Conservation (phyloP, 345 rosid species). For the Salix koriyanagi region DNA sequence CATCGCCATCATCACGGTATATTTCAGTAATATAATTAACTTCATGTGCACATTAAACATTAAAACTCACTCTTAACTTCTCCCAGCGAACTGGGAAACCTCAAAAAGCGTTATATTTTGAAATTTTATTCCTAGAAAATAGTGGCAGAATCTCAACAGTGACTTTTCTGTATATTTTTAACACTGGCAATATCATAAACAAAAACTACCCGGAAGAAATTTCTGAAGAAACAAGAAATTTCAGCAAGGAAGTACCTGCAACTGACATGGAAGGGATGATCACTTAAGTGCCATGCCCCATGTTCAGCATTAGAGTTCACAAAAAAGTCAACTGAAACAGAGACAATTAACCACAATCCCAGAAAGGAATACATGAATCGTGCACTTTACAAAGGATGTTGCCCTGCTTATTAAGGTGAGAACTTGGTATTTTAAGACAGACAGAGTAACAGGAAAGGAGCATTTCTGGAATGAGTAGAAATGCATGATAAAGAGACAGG, state of each 20-base stretch:
- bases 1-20: no score
- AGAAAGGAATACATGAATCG: background rate
- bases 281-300: background rate
- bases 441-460: background rate
- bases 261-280: conserved; percentile 10
- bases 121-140: no score
- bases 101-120: no score
- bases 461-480: conserved; percentile 74
- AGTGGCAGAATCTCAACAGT: background rate
- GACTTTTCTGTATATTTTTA: background rate
- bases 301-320: conserved; percentile 15
- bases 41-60: background rate
- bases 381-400: background rate
- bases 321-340: conserved; percentile 58
- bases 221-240: conserved; percentile 96
- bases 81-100: no score
- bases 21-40: no score
- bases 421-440: conserved; percentile 3
- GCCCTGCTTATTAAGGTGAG: background rate
- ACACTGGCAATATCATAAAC: conserved; percentile 63
- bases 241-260: conserved; percentile 98
- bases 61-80: background rate
- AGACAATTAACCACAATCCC: conserved; percentile 6
- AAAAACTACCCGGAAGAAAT: conserved; percentile 92
- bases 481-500: conserved; percentile 77